Percentiles rank a stretch among this genome's conserved stretches.
These are phyloP conservation scores for Dendrobium huoshanense DNA, from an alignment of 106 monocot species.

Conservation along the genomic window DNA sequence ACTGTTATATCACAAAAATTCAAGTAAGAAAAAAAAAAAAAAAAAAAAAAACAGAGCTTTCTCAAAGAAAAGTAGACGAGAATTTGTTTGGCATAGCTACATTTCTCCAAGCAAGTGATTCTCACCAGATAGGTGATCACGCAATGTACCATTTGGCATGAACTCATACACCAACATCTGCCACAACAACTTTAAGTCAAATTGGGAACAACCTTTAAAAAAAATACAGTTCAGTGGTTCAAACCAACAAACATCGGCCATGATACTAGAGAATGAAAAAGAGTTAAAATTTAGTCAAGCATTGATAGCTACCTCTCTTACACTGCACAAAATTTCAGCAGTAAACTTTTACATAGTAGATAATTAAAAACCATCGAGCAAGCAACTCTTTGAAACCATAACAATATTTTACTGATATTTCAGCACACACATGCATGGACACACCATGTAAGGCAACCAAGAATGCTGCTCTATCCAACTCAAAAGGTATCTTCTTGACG, in stretches of 20 bases:
- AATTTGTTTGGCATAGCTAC: not conserved
- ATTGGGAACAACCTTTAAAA: not conserved
- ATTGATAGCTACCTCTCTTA: not conserved
- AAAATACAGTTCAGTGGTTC: not conserved
- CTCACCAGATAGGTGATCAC: conserved; percentile 90
- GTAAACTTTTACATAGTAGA: not conserved
- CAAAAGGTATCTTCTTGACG: not conserved
- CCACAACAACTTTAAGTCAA: not conserved
- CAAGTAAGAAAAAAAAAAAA: not conserved
- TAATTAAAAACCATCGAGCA: not conserved
- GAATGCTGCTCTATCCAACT: not conserved
- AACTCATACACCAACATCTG: conserved; percentile 99
- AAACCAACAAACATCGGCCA: not conserved
- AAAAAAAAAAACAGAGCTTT: not conserved
- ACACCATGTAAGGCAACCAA: not conserved
- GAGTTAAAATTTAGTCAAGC: not conserved
- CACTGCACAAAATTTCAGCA: not conserved
- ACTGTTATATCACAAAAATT: conserved; percentile 19
- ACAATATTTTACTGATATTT: not conserved
- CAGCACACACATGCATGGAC: not conserved
- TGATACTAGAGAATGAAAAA: not conserved
- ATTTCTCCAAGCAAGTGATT: not conserved
- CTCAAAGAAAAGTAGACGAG: not conserved
- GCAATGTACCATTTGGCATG: conserved; percentile 88
- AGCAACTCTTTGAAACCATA: not conserved